Base-by-base conservation (phyloP, 257 asterid genomes). In the Haberlea rhodopensis region DNA sequence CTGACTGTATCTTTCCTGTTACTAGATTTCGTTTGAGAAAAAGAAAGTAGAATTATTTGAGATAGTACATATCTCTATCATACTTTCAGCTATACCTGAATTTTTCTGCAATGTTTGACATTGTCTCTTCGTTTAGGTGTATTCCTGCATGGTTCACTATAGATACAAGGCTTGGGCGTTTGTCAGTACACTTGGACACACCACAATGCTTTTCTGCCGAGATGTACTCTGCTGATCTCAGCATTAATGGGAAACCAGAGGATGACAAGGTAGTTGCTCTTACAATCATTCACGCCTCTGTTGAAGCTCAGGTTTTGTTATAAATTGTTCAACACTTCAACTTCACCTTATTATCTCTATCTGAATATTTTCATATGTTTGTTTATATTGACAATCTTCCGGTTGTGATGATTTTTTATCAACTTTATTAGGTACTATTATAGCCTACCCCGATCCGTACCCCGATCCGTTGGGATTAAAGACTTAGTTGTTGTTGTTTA, bases 21-120 rank as follows among this genome's bases (percentile, higher is more conserved):
- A 66, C 11, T 75, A 92, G 98, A 83, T 89, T 72, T 78, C 96
- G 22, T 92, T 92, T 84, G 97, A 92, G 75, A 82, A 92, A 87
- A 92, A 85, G 84, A 92, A 89, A 82, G 96, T 89, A 85, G 98
- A 89, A 69, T 76, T 92, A 60, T 85, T 92, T 77, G 98, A 92
- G 90, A 92, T 89, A 97, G 98, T 92, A 78, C 57, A 82, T 43
- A 32, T 59, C 57, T 6, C 56, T 57, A 22, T 71, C 53, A 68
- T 43, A 25, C 0, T 37, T 22, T 60, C 53, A 20, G 63, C 7
- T 67, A 19, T 74, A 62, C 53, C 64, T 53, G 45, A 54, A n/a
- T 21, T 49, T 48, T 27, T 58, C 68, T 8, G 23, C 55, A 61
- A 57, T 49, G 48, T 57, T 73, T 29, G 34, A 29, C 34, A 1